Evolutionary conservation across 352 stramenopile species (phyloP), one percentile per base, ranked within the genome.

Genomic region (Globisporangium cylindrosporum): DNA sequence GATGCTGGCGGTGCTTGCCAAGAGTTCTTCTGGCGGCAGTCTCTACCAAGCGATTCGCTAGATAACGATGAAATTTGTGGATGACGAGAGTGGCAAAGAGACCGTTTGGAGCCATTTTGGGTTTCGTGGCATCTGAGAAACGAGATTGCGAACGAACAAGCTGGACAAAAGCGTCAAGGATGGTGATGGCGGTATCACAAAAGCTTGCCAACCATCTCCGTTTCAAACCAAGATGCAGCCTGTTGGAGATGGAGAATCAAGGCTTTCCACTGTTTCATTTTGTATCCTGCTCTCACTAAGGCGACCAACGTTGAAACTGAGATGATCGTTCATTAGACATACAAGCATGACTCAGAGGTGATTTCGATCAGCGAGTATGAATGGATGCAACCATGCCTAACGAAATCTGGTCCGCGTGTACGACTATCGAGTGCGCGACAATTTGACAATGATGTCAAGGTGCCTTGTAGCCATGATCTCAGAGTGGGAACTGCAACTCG

Each of bases 381-480:
- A 7, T 24, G 34, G 14, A 32, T 51, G 38, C 25, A 62, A n/a
- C 57, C 24, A 32, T 62, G 3, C 29, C 25, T 22, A 58, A 25
- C 41, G 4, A 55, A 55, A 55, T 25, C 48, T 55, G 10, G 10
- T 51, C 38, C 14, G 12, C n/a, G 57, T 29, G 62, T 55, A 53
- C 24, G 62, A 67, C 62, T 22, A 67, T 67, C 36, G 54, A 29
- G 22, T 62, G 62, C 24, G 20, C 15, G 55, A 69, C 63, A 38
- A 63, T 69, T 15, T 22, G 24, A 22, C 12, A 29, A 58, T 34
- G 25, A 14, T 58, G 53, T 34, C 10, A 57, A 57, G 51, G 22
- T 36, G 51, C 10, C 14, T 20, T 62, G 57, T 62, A 62, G 32
- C 18, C 57, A 51, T 58, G 12, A 22, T 36, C 49, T 34, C 22